These are phyloP conservation scores for Paramecium primaurelia DNA, from an alignment of 73 alveolate species.

Conservation along the genomic window DNA sequence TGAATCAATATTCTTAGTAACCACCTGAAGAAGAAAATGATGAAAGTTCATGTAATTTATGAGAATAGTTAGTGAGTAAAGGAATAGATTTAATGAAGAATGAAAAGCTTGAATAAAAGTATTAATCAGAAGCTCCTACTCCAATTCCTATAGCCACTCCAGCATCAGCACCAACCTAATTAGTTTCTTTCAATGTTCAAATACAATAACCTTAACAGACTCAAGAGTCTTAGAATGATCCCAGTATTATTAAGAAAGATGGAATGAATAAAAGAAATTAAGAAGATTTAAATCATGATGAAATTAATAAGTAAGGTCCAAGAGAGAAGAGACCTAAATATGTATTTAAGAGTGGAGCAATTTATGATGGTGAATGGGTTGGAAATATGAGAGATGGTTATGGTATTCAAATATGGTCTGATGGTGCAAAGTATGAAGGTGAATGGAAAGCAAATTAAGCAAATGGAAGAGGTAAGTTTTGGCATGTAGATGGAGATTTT, in stretches of 20 bases:
- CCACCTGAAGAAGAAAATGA: constrained; percentile 7
- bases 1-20: constrained; percentile 12
- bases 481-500: constrained; percentile 66
- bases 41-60: neutral
- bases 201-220: neutral
- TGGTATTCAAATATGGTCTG: constrained; percentile 58
- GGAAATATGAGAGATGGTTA: constrained; percentile 66
- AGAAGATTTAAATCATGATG: neutral
- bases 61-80: neutral
- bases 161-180: neutral
- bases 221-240: neutral
- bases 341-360: constrained; percentile 53
- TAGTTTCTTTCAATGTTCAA: neutral
- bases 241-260: neutral
- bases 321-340: constrained; percentile 46
- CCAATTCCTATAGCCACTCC: neutral
- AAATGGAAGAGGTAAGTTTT: constrained; percentile 62
- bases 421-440: constrained; percentile 65
- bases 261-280: neutral
- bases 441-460: constrained; percentile 63
- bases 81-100: neutral
- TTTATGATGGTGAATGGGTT: constrained; percentile 59
- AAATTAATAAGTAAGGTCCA: neutral
- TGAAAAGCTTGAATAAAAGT: neutral
- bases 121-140: neutral